Evolutionary conservation across 2,329 filamentous ascomycete genomes (phyloP).

Genomic region (Cladosporium austrohemisphaericum): DNA sequence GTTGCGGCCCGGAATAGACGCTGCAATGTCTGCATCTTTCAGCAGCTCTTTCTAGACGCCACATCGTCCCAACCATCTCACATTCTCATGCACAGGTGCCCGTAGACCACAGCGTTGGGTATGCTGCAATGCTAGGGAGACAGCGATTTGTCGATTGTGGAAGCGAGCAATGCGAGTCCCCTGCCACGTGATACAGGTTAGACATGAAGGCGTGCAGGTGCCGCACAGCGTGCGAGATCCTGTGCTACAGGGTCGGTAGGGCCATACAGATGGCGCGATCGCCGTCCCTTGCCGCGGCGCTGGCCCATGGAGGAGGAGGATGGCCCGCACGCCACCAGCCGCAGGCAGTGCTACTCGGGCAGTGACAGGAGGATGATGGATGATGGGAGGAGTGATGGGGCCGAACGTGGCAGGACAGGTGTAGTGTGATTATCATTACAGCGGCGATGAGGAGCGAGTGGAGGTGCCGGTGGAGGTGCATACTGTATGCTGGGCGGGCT

Average conservation of each 20-base stretch:
- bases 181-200: slow-evolving; percentile 27
- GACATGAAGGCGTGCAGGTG: slow-evolving; percentile 8
- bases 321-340: neutral
- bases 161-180: neutral
- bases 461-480: too few relatives aligned
- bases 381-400: slow-evolving; percentile 20
- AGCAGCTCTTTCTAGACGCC: neutral
- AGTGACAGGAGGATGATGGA: slow-evolving; percentile 17
- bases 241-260: slow-evolving; percentile 18
- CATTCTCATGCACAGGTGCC: slow-evolving; percentile 4
- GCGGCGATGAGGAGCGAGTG: neutral
- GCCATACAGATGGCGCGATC: slow-evolving; percentile 23
- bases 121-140: too few relatives aligned
- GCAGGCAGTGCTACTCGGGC: slow-evolving; percentile 1
- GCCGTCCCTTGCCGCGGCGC: slow-evolving; percentile 20
- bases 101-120: slow-evolving; percentile 12
- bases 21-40: neutral
- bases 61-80: slow-evolving; percentile 13
- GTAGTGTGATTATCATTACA: neutral
- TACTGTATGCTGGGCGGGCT: too few relatives aligned
- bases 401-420: slow-evolving; percentile 26
- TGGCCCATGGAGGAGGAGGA: neutral
- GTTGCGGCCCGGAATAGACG: slow-evolving; percentile 17
- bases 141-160: neutral
- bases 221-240: slow-evolving; percentile 21